Evolutionary conservation across 495 filamentous ascomycete genomes (phyloP).

Genomic region (Neohortaea acidophila): DNA sequence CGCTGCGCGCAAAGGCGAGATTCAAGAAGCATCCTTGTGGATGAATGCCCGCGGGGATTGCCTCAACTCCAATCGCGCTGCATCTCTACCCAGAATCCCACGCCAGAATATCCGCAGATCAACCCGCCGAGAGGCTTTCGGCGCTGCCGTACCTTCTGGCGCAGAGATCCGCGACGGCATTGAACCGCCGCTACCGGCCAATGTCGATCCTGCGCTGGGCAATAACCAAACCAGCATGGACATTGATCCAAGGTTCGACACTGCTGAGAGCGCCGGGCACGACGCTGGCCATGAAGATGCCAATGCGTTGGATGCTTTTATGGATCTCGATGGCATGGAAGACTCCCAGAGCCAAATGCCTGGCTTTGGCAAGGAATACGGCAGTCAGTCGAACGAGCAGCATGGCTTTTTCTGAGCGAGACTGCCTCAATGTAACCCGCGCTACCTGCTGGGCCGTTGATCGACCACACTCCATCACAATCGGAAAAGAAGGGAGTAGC

Average conservation of each 20-base stretch:
- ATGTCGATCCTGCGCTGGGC: slow-evolving; percentile 9
- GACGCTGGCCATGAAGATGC: neutral
- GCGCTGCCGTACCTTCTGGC: slow-evolving; percentile 28
- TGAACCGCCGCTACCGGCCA: slow-evolving; percentile 14
- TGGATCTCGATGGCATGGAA: slow-evolving; percentile 16
- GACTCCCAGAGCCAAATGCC: slow-evolving; percentile 7
- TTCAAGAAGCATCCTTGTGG: slow-evolving; percentile 31
- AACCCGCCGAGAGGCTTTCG: slow-evolving; percentile 31
- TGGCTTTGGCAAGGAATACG: slow-evolving; percentile 20
- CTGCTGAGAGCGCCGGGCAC: slow-evolving; percentile 2
- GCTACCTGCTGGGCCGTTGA: no score
- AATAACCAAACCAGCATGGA: slow-evolving; percentile 5
- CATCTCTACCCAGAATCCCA: neutral
- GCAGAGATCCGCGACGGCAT: slow-evolving; percentile 25
- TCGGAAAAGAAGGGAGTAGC: no score
- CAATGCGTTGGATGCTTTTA: slow-evolving; percentile 14
- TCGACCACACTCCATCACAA: no score
- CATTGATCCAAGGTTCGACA: slow-evolving; percentile 15
- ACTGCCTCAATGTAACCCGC: no score
- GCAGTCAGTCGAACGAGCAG: slow-evolving; percentile 6
- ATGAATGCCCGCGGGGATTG: slow-evolving; percentile 37
- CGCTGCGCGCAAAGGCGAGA: slow-evolving; percentile 26
- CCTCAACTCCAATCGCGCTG: slow-evolving; percentile 8
- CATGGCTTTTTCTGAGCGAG: neutral
- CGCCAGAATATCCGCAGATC: slow-evolving; percentile 20